These are phyloP conservation scores for Skeletonema potamos DNA, from an alignment of 108 stramenopile genomes.

Conservation along the genomic window DNA sequence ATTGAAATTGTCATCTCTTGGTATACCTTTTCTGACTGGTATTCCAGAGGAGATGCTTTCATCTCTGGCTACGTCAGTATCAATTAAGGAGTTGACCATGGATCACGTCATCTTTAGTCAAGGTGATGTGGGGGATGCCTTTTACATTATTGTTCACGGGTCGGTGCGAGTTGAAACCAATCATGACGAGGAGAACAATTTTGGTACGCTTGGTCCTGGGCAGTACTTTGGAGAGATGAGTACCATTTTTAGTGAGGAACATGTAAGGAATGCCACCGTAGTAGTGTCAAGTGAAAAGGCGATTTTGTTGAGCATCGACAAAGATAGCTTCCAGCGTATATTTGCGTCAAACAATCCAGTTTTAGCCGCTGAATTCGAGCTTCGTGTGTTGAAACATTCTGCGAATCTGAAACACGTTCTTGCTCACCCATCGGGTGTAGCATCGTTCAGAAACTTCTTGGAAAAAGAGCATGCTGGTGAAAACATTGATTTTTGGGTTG, in stretches of 20 bases:
- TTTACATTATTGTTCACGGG: constrained; percentile 58
- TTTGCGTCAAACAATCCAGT: constrained; percentile 28
- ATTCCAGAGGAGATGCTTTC: constrained; percentile 43
- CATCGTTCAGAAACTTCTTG: constrained; percentile 36
- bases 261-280: constrained; percentile 44
- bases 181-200: constrained; percentile 41
- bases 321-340: constrained; percentile 47
- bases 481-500: constrained; percentile 51
- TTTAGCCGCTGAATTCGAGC: constrained; percentile 41
- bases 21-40: constrained; percentile 52
- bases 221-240: constrained; percentile 89
- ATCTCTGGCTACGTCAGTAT: constrained; percentile 24
- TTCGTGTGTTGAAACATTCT: constrained; percentile 36
- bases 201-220: constrained; percentile 78
- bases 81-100: constrained; percentile 43
- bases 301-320: constrained; percentile 47
- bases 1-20: constrained; percentile 45
- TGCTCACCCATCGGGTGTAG: constrained; percentile 29
- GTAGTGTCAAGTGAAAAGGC: constrained; percentile 36
- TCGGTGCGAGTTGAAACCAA: constrained; percentile 39
- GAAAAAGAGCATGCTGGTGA: constrained; percentile 50
- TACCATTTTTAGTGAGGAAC: constrained; percentile 56
- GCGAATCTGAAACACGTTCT: constrained; percentile 47
- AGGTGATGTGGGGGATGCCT: constrained; percentile 50
- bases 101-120: constrained; percentile 47